Conservation (phyloP, 1,139 yeast species). For the Geotrichum reessii region DNA sequence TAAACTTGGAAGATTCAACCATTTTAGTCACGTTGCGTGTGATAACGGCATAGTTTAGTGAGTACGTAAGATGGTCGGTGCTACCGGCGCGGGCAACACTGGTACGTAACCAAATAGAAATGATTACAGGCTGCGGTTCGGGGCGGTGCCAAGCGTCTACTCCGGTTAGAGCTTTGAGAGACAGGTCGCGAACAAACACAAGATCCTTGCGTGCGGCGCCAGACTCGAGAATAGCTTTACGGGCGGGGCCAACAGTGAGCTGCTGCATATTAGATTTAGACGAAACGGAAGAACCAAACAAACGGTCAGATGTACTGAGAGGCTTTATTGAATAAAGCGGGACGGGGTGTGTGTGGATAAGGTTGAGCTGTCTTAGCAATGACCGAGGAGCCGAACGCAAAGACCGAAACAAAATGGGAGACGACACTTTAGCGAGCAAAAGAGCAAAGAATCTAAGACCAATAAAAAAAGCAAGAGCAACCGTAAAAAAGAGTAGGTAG, state of each 20-base stretch:
- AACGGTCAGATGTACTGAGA: background rate
- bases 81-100: slow-evolving; percentile 65
- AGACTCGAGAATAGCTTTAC: slow-evolving; percentile 1
- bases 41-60: slow-evolving; percentile 82
- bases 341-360: background rate
- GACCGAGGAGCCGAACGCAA: background rate
- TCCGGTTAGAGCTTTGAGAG: slow-evolving; percentile 63
- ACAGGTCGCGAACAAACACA: slow-evolving; percentile 54
- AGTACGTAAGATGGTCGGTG: slow-evolving; percentile 71
- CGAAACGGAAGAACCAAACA: background rate
- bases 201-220: slow-evolving; percentile 37
- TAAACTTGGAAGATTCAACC: slow-evolving; percentile 44
- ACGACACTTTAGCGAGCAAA: background rate
- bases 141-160: slow-evolving; percentile 72
- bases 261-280: background rate
- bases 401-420: background rate
- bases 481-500: background rate
- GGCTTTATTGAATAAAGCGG: background rate
- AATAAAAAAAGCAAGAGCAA: background rate
- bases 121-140: slow-evolving; percentile 60
- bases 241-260: slow-evolving; percentile 1
- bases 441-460: background rate
- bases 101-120: slow-evolving; percentile 58
- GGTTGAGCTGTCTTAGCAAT: background rate
- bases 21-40: slow-evolving; percentile 55